These are phyloP conservation scores for Juglanconis juglandina DNA, from an alignment of 2,329 filamentous ascomycete genomes.

Conservation along the genomic window DNA sequence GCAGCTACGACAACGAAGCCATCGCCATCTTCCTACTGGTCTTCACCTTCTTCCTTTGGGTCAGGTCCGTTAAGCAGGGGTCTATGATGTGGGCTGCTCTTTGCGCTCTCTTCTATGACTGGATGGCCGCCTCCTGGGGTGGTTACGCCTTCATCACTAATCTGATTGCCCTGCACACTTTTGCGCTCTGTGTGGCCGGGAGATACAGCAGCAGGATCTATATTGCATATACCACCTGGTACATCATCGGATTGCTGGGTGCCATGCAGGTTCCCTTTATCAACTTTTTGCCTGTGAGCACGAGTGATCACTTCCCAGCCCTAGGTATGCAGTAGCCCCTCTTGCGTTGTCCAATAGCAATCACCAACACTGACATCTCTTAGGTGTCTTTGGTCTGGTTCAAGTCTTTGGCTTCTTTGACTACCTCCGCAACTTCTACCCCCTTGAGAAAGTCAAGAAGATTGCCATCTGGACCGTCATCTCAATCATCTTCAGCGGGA, in stretches of 20 bases:
- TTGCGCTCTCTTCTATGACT: conserved; percentile 94
- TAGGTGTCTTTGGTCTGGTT: conserved; percentile 90
- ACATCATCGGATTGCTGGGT: conserved; percentile 88
- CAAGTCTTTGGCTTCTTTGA: conserved; percentile 92
- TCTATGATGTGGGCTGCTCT: conserved; percentile 96
- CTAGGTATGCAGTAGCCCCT: conserved; percentile 60
- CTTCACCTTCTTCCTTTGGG: conserved; percentile 98
- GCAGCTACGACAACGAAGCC: conserved; percentile 98
- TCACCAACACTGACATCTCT: conserved; percentile 7
- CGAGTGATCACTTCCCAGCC: conserved; percentile 97
- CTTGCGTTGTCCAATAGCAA: conserved; percentile 9
- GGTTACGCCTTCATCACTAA: conserved; percentile 99
- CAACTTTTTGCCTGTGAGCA: conserved; percentile 92
- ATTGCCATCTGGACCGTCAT: conserved; percentile 76
- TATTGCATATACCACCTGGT: conserved; percentile 97
- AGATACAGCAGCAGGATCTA: conserved; percentile 92
- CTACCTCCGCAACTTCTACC: conserved; percentile 82
- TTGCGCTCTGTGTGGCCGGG: conserved; percentile 95
- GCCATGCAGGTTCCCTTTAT: conserved; percentile 99
- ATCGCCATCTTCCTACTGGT: conserved; percentile 98
- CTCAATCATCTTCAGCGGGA: conserved; percentile 67
- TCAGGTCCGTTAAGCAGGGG: conserved; percentile 94
- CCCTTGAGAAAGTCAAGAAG: conserved; percentile 90
- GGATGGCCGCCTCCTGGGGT: conserved; percentile 99
- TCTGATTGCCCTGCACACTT: conserved; percentile 87